A percentile compares a stretch with the other conserved stretches of the same genome.
These are phyloP conservation scores for Cytauxzoon felis DNA, from an alignment of 169 alveolate species.

Conservation along the genomic window DNA sequence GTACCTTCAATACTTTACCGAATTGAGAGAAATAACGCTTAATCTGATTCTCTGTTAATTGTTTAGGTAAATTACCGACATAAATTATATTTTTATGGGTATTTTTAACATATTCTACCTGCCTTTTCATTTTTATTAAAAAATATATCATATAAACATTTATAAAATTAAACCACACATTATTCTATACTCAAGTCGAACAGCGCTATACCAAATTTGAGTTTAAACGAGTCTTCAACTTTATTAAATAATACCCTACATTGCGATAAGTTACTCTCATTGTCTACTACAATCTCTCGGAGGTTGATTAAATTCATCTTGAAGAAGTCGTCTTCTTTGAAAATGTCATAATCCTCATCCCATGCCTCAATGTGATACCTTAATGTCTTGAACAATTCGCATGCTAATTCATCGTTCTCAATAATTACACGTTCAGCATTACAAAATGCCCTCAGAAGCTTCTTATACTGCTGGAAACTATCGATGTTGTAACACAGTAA, in stretches of 20 bases:
- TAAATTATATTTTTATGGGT: conserved; percentile 22
- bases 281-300: conserved; percentile 36
- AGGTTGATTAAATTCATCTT: conserved; percentile 23
- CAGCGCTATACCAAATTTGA: conserved; percentile 50
- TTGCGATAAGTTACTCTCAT: background rate
- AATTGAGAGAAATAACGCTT: conserved; percentile 40
- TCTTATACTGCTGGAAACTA: conserved; percentile 49
- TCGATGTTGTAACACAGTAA: conserved; percentile 36
- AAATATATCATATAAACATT: background rate
- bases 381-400: conserved; percentile 10
- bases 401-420: background rate
- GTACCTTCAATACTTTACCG: conserved; percentile 31
- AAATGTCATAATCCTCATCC: conserved; percentile 41
- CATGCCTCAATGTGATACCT: conserved; percentile 38
- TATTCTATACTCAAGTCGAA: conserved; percentile 21
- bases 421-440: conserved; percentile 30
- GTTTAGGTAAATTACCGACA: conserved; percentile 62
- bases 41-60: conserved; percentile 36
- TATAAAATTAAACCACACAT: background rate
- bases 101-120: conserved; percentile 14
- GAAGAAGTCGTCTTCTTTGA: conserved; percentile 47
- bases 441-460: conserved; percentile 28
- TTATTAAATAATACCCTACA: conserved; percentile 3
- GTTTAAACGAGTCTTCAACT: conserved; percentile 20
- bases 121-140: conserved; percentile 9